Evolutionary conservation across 345 rosid genomes (phyloP).

Genomic region (Lagerstroemia speciosa): DNA sequence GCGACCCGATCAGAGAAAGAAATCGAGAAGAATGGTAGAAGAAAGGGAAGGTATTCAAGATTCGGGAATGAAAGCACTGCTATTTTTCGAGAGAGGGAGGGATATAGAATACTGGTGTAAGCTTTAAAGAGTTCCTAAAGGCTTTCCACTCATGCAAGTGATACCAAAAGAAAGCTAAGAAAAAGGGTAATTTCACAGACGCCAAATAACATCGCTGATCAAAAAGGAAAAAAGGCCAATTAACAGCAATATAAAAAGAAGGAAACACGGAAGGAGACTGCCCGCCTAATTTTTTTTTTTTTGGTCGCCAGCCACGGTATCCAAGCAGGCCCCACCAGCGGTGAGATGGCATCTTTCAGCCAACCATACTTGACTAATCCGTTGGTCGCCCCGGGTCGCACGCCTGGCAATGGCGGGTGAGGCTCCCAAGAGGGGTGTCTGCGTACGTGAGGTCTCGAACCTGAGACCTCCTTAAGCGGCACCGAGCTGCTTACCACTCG

Average conservation of each 20-base stretch:
- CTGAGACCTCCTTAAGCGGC: no score
- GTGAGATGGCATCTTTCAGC: no score
- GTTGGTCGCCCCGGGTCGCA: no score
- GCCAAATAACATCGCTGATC: not conserved
- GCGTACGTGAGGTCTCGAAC: no score
- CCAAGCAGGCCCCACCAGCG: no score
- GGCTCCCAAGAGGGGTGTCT: no score
- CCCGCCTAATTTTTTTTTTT: no score
- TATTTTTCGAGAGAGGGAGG: slow-evolving; percentile 9
- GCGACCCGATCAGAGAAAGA: slow-evolving; percentile 7
- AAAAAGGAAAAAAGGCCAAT: not conserved
- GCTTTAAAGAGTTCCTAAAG: slow-evolving; percentile 40
- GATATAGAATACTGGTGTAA: slow-evolving; percentile 38
- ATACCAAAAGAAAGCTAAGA: slow-evolving; percentile 20
- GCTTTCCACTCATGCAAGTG: slow-evolving; percentile 62
- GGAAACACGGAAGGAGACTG: not conserved
- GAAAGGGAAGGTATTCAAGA: not conserved
- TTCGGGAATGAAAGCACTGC: not conserved
- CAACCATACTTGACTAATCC: no score
- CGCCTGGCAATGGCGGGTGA: no score
- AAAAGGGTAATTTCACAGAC: slow-evolving; percentile 8
- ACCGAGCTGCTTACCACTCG: no score
- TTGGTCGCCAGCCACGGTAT: no score
- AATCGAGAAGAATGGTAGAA: not conserved
- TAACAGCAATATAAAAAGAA: not conserved